Percentiles rank a stretch among this genome's conserved stretches.
phyloP scores from a whole-genome alignment of 768 basidiomycete species.

The Amyloporia xantha region DNA sequence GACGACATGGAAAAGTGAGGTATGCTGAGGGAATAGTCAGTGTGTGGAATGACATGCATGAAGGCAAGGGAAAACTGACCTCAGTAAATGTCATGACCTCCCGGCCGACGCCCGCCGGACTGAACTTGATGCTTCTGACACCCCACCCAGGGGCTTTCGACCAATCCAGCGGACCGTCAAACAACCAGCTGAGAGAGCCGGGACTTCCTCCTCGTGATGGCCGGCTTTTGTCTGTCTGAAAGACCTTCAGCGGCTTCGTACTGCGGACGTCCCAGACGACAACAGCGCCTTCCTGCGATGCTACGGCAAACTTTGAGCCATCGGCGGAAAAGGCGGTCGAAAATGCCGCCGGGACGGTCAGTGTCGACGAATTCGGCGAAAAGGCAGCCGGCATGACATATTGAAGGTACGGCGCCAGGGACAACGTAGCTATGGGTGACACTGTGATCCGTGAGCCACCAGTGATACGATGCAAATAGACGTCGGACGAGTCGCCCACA shows the following conservation, averaged over 20 bases:
- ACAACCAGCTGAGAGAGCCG: conserved; percentile 54
- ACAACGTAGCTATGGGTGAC: conserved; percentile 59
- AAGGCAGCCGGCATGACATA: conserved; percentile 25
- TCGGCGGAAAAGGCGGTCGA: conserved; percentile 73
- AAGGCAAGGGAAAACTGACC: conserved; percentile 35
- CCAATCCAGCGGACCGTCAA: conserved; percentile 66
- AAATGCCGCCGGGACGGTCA: conserved; percentile 61
- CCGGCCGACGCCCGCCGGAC: conserved; percentile 50
- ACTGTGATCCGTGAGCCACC: conserved; percentile 60
- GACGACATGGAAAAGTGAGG: conserved; percentile 72
- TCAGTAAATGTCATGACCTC: conserved; percentile 90
- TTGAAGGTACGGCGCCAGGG: conserved; percentile 46
- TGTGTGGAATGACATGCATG: background rate
- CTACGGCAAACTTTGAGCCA: conserved; percentile 76
- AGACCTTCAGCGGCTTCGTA: conserved; percentile 60
- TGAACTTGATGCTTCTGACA: conserved; percentile 82
- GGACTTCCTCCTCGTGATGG: conserved; percentile 34
- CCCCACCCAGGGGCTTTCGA: conserved; percentile 75
- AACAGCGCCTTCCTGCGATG: conserved; percentile 74
- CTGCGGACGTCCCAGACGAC: conserved; percentile 82
- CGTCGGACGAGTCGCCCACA: conserved; percentile 85
- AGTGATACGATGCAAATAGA: conserved; percentile 73
- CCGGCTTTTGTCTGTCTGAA: conserved; percentile 44
- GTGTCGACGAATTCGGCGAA: conserved; percentile 3
- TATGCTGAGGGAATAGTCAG: conserved; percentile 47